Percentiles rank a stretch among this genome's conserved stretches.
Conservation (phyloP, 208 protist species). For the Crithidia brevicula region DNA sequence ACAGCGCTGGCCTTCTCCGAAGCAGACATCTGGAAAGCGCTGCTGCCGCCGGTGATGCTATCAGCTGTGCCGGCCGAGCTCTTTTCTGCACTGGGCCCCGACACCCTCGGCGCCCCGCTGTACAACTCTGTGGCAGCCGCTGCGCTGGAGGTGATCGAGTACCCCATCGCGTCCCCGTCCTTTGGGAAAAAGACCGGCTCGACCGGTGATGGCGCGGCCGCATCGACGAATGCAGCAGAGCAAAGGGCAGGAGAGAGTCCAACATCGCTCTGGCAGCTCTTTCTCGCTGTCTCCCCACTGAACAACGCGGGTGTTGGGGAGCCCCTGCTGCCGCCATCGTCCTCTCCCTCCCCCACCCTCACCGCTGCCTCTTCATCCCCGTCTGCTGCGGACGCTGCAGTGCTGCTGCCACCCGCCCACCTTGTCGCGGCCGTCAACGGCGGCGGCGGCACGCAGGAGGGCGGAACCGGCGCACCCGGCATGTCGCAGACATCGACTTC, state of each 20-base stretch:
- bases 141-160: neutral
- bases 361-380: conserved; percentile 1
- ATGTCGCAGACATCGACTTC: neutral
- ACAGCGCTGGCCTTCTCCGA: conserved; percentile 32
- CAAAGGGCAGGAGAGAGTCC: neutral
- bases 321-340: conserved; percentile 1
- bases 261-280: conserved; percentile 33
- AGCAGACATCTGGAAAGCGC: conserved; percentile 49
- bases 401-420: conserved; percentile 25
- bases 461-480: neutral
- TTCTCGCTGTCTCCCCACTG: conserved; percentile 65
- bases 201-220: neutral
- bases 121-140: conserved; percentile 76
- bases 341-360: no score
- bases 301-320: conserved; percentile 34
- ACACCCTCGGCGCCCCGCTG: conserved; percentile 60
- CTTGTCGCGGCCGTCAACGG: conserved; percentile 19
- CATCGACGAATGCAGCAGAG: neutral
- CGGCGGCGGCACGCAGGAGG: neutral
- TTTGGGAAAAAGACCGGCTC: neutral
- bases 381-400: neutral
- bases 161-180: conserved; percentile 4
- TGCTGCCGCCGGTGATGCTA: conserved; percentile 80
- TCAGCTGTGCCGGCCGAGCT: conserved; percentile 42
- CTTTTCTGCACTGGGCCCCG: conserved; percentile 37